Base-by-base conservation (phyloP, 2,329 filamentous ascomycete genomes). In the Pezicula carpinea region DNA sequence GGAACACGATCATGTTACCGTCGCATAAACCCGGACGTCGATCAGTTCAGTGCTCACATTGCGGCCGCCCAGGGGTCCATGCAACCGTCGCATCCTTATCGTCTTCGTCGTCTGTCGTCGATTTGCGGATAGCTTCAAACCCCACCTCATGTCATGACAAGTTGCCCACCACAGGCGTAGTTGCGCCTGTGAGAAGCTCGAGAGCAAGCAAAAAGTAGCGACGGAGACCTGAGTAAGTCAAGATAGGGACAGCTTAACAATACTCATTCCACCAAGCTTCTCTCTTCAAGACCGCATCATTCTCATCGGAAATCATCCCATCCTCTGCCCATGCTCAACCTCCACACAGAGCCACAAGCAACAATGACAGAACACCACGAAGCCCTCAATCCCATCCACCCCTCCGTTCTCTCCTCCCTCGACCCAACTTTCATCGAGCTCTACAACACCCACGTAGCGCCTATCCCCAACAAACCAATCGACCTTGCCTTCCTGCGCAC, bases 361-460 rank as follows among this genome's bases (percentile, higher is more conserved):
- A 44, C n/a, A 38, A 51, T 48, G 46, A 21, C 41, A 17, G 17
- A 46, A 45, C 41, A 46, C 15, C 68, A 73, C 55, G 70, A 73
- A 60, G 67, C 67, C 18, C 64, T 75, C 41, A 74, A 76, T 57
- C 70, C 72, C 17, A 66, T 76, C 46, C 71, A 73, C 53, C 69
- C 72, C 17, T 68, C 69, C 5, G 66, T 75, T 58, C 64, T 68
- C 17, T 67, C 67, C 45, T 68, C 69, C 44, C 61, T 76, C 19
- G 72, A 75, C 57, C 70, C 71, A 5, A 62, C 61, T 36, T 76
- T 74, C 49, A 62, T 73, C 49, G 64, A 71, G 44, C 68, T 76
- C 44, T 76, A 76, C 64, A 74, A 70, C 53, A 60, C 69, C 39
- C 62, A 71, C 49, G 63, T 72, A 41, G 70, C 71, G 50, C 63